Evolutionary conservation across 1,284 basidiomycete species (phyloP).

Genomic region (Psilocybe mexicana): DNA sequence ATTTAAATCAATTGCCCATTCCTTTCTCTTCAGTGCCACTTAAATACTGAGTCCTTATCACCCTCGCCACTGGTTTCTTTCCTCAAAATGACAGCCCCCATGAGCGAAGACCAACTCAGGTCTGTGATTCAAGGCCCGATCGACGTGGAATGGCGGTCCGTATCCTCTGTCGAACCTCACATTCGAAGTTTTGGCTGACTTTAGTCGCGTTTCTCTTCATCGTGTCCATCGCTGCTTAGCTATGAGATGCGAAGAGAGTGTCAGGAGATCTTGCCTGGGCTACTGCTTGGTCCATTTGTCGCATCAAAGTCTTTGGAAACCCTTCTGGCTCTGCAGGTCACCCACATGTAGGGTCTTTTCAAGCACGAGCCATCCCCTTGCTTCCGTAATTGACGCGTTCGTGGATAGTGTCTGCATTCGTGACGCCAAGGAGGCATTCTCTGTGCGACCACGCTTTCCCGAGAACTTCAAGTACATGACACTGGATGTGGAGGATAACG

Average conservation of each 20-base stretch:
- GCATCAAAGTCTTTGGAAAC: slow-evolving; percentile 78
- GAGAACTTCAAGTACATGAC: slow-evolving; percentile 80
- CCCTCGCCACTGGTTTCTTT: not conserved
- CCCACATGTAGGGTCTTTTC: slow-evolving; percentile 75
- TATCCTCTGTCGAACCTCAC: slow-evolving; percentile 4
- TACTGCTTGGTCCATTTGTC: slow-evolving; percentile 87
- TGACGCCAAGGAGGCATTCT: slow-evolving; percentile 84
- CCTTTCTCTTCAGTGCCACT: not conserved
- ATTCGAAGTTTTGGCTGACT: not conserved
- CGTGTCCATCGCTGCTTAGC: slow-evolving; percentile 39
- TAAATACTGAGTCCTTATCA: not conserved
- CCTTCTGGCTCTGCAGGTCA: slow-evolving; percentile 67
- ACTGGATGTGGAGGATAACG: slow-evolving; percentile 87
- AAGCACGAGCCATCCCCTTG: not conserved
- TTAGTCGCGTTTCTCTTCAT: slow-evolving; percentile 3
- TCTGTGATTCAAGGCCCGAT: slow-evolving; percentile 72
- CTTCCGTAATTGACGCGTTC: slow-evolving; percentile 4
- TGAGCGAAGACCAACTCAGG: slow-evolving; percentile 55
- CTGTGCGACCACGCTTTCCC: slow-evolving; percentile 84
- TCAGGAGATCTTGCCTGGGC: slow-evolving; percentile 86
- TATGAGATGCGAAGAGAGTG: slow-evolving; percentile 95
- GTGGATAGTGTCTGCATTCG: slow-evolving; percentile 77
- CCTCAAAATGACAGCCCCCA: slow-evolving; percentile 19
- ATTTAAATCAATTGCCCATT: slow-evolving; percentile 4
- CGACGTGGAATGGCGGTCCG: slow-evolving; percentile 78